These are phyloP conservation scores for Apiosordaria backusii DNA, from an alignment of 495 filamentous ascomycete species.

Conservation along the genomic window DNA sequence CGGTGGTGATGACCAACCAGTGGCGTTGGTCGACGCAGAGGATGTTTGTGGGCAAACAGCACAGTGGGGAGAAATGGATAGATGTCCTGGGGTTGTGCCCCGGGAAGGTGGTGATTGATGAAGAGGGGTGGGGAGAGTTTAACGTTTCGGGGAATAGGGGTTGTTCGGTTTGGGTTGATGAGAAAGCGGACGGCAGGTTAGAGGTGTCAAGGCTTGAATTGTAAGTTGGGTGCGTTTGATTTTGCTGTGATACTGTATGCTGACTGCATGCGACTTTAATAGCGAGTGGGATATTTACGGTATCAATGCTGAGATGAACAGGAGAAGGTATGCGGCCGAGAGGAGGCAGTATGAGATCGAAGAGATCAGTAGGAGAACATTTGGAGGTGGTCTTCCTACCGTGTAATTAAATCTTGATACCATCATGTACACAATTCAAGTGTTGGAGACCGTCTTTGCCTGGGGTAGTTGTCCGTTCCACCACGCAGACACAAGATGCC, in stretches of 20 bases:
- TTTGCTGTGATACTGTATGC: not conserved
- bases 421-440: too few species aligned
- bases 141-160: constrained; percentile 45
- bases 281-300: not conserved
- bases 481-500: not conserved
- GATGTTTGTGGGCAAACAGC: constrained; percentile 60
- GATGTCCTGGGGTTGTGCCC: constrained; percentile 55
- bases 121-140: constrained; percentile 56
- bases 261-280: not conserved
- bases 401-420: not conserved
- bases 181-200: constrained; percentile 34
- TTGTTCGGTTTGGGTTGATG: constrained; percentile 61
- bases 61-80: constrained; percentile 58
- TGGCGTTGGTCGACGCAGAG: constrained; percentile 39
- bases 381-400: not conserved
- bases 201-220: not conserved
- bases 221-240: not conserved
- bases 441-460: too few species aligned
- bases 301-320: not conserved
- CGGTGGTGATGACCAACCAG: constrained; percentile 58
- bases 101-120: constrained; percentile 49
- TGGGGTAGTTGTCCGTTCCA: too few species aligned
- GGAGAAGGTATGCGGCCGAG: not conserved
- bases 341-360: not conserved
- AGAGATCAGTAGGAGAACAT: not conserved